These are phyloP conservation scores for Suhomyces terraborum DNA, from an alignment of 1,139 yeast genomes.

Conservation along the genomic window DNA sequence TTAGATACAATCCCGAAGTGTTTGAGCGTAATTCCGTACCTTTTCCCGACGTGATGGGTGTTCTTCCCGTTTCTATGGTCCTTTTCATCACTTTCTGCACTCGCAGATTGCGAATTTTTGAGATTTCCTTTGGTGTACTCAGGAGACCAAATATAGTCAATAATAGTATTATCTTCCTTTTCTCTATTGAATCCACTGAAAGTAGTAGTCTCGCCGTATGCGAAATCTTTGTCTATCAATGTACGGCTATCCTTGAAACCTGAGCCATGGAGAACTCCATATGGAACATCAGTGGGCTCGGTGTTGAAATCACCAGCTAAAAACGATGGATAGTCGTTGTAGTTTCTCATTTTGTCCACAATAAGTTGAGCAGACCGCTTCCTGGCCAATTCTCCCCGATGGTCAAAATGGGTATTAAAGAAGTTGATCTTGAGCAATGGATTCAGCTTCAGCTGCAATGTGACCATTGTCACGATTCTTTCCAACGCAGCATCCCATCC, in stretches of 20 bases:
- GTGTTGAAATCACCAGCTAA: constrained; percentile 56
- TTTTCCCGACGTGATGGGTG: neutral
- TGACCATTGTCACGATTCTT: constrained; percentile 25
- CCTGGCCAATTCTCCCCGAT: constrained; percentile 51
- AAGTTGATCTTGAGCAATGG: constrained; percentile 34
- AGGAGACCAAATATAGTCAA: constrained; percentile 29
- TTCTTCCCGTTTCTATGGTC: neutral
- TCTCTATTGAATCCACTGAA: constrained; percentile 23
- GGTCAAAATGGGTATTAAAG: constrained; percentile 63
- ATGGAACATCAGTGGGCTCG: constrained; percentile 48
- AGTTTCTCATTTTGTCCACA: constrained; percentile 39
- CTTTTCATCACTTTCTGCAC: neutral
- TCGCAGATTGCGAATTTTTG: neutral
- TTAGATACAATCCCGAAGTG: constrained; percentile 24
- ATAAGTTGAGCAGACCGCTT: constrained; percentile 50
- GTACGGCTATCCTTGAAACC: constrained; percentile 24
- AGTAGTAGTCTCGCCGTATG: constrained; percentile 23
- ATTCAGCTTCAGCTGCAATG: constrained; percentile 16
- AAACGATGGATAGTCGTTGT: constrained; percentile 42
- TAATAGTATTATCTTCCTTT: constrained; percentile 20
- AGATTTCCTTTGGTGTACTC: constrained; percentile 11
- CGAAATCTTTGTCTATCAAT: constrained; percentile 15
- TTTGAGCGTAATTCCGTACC: constrained; percentile 16
- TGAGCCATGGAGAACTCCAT: constrained; percentile 18
- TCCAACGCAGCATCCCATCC: constrained; percentile 32